phyloP scores from a whole-genome alignment of 1,284 basidiomycete species.

The Ceratobasidium sp. region DNA sequence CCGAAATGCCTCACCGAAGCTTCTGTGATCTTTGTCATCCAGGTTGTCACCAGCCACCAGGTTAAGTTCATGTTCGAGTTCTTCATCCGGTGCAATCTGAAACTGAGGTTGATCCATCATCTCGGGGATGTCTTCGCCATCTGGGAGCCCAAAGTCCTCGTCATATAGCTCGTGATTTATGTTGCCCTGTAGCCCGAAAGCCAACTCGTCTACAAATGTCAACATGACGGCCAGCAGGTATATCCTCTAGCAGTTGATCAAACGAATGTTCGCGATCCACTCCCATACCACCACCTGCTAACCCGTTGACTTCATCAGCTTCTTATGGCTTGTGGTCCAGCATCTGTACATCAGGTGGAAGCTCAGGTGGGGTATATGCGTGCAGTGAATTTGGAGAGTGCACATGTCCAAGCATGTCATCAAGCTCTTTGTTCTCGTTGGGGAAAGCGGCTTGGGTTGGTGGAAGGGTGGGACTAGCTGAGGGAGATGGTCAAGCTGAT shows the following conservation, averaged over 20 bases:
- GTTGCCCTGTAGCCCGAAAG: neutral
- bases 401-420: neutral
- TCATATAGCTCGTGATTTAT: neutral
- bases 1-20: neutral
- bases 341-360: neutral
- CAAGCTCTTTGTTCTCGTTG: neutral
- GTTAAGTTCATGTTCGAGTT: neutral
- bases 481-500: neutral
- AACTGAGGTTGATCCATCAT: neutral
- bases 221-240: neutral
- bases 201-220: neutral
- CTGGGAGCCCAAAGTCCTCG: slow-evolving; percentile 10
- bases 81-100: slow-evolving; percentile 1
- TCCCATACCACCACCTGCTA: neutral
- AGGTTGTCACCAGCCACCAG: neutral
- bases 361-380: neutral
- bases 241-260: neutral
- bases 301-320: neutral
- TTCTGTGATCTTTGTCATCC: neutral
- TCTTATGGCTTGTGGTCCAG: neutral
- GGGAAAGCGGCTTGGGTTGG: neutral
- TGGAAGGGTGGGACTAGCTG: neutral
- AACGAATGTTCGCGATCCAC: neutral
- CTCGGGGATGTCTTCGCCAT: neutral
- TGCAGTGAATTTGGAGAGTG: neutral